Base-by-base conservation (phyloP, 805 yeast species). In the Saturnispora hagleri region DNA sequence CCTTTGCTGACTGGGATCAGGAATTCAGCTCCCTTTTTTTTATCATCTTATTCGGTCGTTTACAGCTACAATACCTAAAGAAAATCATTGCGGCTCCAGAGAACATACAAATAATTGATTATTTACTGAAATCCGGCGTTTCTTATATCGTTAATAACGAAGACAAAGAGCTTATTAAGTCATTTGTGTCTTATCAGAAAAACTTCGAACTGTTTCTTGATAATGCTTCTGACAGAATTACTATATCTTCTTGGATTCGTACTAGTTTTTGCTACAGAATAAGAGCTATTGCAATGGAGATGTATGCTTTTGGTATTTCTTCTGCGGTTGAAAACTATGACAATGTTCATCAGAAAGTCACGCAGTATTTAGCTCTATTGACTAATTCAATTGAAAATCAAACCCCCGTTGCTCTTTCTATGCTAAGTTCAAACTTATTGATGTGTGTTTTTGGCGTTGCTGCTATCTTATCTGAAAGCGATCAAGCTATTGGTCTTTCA, bases 221-320 rank as follows among this genome's bases (percentile, higher is more conserved):
- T 34, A 52, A 51, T 28, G 60, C 62, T 5, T 55, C 62, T 9
- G 66, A 63, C 35, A 60, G 58, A 44, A 51, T 63, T 18, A 58
- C 57, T 2, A 53, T 59, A 1, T 60, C 66, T 1, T 57, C 64
- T 9, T 54, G 54, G 44, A 58, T 58, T 34, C 63, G 68, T 53
- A 54, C 69, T 54, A 53, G 54, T 43, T 54, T 60, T 20, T 59
- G 60, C 33, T 61, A 57, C 33, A 51, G 58, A 15, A 55, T 62
- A 42, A 54, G 52, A 45, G 59, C 63, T 4, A 53, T 54, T 50
- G 76, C 79, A 22, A 67, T 86, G 34, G 84, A 84, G 61, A 74
- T 82, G n/a, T 72, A 86, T 7, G 75, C 81, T 6, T 74, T 80
- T 18, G 83, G 85, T 9, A 69, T 74, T 51, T 65, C 73, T 28